A percentile compares a stretch with the other conserved stretches of the same genome.
These are phyloP conservation scores for Arachis hypogaea DNA, from an alignment of 306 rosid species.

Conservation along the genomic window DNA sequence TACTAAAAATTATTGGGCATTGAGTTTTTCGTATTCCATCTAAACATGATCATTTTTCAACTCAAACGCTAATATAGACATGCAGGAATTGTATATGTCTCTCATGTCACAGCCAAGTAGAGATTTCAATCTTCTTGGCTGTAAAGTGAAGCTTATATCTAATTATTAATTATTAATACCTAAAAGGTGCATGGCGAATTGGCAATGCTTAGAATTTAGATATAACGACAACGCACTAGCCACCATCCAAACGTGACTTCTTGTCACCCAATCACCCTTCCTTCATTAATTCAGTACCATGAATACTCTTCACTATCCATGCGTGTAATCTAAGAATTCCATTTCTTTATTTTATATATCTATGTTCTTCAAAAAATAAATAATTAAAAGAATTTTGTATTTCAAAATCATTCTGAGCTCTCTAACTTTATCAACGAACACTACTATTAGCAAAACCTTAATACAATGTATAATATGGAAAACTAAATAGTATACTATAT, in stretches of 20 bases:
- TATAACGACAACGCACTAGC: conserved; percentile 47
- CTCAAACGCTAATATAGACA: too few species aligned
- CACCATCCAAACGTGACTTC: conserved; percentile 65
- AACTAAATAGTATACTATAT: conserved; percentile 9
- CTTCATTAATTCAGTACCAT: conserved; percentile 35
- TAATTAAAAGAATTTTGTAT: too few species aligned
- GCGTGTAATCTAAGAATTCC: conserved; percentile 33
- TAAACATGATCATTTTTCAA: too few species aligned
- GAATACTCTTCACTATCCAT: conserved; percentile 35
- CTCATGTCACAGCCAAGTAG: conserved; percentile 19
- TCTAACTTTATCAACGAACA: conserved; percentile 33
- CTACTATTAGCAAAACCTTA: conserved; percentile 23
- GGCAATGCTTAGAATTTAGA: neutral
- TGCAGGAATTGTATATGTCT: neutral
- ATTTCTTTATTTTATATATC: conserved; percentile 14
- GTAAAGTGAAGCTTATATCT: conserved; percentile 40
- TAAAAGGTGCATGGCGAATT: conserved; percentile 45
- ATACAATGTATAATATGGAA: conserved; percentile 1
- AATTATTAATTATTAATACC: conserved; percentile 38
- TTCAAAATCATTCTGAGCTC: neutral
- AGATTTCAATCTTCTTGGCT: conserved; percentile 44
- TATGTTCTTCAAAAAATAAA: neutral
- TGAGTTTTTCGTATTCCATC: too few species aligned
- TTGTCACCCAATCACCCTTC: conserved; percentile 37
- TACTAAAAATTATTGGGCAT: too few species aligned